Base-by-base conservation (phyloP, 192 early-diverging fungal genomes). In the Polychytrium aggregatum region DNA sequence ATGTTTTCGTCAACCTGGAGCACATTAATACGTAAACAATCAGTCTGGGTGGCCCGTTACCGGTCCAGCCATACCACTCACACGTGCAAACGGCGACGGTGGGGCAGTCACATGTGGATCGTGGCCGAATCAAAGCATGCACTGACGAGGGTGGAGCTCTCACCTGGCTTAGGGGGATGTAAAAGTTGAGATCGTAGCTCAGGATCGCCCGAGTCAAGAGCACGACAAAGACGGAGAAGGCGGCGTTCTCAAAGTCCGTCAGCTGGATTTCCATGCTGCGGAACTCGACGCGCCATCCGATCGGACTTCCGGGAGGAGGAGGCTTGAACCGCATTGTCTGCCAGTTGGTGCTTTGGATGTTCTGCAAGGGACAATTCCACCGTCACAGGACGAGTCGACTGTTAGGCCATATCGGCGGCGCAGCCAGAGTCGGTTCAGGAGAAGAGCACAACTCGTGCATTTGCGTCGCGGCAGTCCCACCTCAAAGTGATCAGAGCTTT, bases 291-390 rank as follows among this genome's bases (percentile, higher is more conserved):
- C 92, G 76, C 92, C 92, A 97, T 13, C 92, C 92, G 59, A 97
- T 91, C 5, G 76, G 75, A 30, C 82, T 82, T 45, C 78, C 78
- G n/a, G 87, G 88, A 26, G 91, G 84, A 6, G 92, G 92, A 37
- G 88, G 88, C 69, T 97, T 97, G 71, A 97, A 94, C 10, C 92
- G 83, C 76, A 92, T 82, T 11, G 90, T 92, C 68, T 97, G 90
- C 92, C 92, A 97, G 65, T 97, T 97, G 39, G 39, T 98, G n/a
- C 85, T 88, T 70, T 98, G 95, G 34, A 98, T 77, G 64, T 98
- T 98, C 55, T 33, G 31, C 31, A 8, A n/a, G n/a, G n/a, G n/a
- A n/a, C n/a, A n/a, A n/a, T n/a, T n/a, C n/a, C n/a, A n/a, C n/a
- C n/a, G n/a, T n/a, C n/a, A n/a, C n/a, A n/a, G n/a, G n/a, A n/a